Evolutionary conservation across 2,329 filamentous ascomycete species (phyloP), one percentile per base, ranked within the genome.

Genomic region (Ophiocordyceps polyrhachis-furcata): DNA sequence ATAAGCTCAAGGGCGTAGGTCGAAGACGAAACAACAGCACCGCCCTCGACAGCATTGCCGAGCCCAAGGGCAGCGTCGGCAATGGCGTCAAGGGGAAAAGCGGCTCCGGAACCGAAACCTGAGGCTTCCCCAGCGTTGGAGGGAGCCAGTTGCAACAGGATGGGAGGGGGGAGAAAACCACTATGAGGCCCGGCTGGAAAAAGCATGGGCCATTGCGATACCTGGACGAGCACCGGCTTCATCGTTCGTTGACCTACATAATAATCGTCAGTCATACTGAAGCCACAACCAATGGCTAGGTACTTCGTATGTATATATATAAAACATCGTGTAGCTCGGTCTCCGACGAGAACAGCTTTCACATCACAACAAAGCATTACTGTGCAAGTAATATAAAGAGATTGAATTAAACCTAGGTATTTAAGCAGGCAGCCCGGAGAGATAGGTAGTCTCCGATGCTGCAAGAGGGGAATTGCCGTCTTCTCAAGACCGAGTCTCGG

Each of bases 1-100:
- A 56, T n/a, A 58, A 57, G 48, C 48, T 58, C 9, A 58, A 55
- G 46, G 53, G 53, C 9, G 49, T 53, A 2, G 57, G 55, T 12
- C 54, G 56, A 28, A 28, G 25, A 9, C 47, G 50, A 8, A 42
- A 48, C 41, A 46, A 49, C 23, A 47, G 23, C 44, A 4, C 42
- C 5, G 21, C 7, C 3, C 41, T 48, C 13, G 46, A 52, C 28
- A 45, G 38, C 42, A 40, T 41, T 25, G n/a, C 15, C 25, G 45
- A 46, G 41, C 12, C 37, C 14, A 43, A 23, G 5, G 37, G 41
- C 19, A 20, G 17, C n/a, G 17, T 6, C 7, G 37, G 12, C 37
- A 17, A 17, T 20, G 32, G 15, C 15, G 32, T n/a, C 13, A 37
- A 37, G 32, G n/a, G 32, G 14, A 37, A 37, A 28, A 28, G 25